phyloP scores from a whole-genome alignment of 169 alveolate genomes.

The Plasmodium inui region DNA sequence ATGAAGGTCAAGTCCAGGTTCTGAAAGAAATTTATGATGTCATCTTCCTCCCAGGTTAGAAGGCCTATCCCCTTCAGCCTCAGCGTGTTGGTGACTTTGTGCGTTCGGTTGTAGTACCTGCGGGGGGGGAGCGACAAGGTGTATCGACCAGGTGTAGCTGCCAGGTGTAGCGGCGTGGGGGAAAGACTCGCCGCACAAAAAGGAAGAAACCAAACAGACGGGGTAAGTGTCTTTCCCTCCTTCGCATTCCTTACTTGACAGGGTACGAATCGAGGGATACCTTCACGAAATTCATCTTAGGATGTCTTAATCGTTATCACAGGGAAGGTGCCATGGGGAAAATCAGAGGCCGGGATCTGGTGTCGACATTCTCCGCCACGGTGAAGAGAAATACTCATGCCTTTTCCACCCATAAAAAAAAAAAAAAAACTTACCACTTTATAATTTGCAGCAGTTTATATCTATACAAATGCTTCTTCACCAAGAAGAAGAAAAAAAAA shows the following conservation, averaged over 20 bases:
- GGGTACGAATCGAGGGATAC: conserved; percentile 38
- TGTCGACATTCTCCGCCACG: background rate
- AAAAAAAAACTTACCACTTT: background rate
- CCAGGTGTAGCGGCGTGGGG: background rate
- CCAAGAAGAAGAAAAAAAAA: too few relatives aligned
- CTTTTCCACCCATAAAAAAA: background rate
- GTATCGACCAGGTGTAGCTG: background rate
- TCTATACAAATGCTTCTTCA: background rate
- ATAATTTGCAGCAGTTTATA: background rate
- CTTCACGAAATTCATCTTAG: conserved; percentile 41
- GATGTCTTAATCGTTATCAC: background rate
- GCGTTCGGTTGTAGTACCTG: conserved; percentile 35
- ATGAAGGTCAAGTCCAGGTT: conserved; percentile 26
- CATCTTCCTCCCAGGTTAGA: conserved; percentile 3
- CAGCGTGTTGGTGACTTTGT: conserved; percentile 42
- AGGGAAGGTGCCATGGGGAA: background rate
- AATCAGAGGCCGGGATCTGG: background rate
- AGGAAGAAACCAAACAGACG: background rate
- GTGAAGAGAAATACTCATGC: background rate
- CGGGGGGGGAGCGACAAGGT: background rate
- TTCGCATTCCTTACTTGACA: conserved; percentile 22
- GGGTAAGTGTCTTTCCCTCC: background rate
- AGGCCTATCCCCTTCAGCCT: conserved; percentile 44
- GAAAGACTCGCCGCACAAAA: background rate
- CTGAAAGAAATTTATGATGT: conserved; percentile 1